Evolutionary conservation across 176 grass and related monocot genomes (phyloP).

Genomic region (Guadua angustifolia): DNA sequence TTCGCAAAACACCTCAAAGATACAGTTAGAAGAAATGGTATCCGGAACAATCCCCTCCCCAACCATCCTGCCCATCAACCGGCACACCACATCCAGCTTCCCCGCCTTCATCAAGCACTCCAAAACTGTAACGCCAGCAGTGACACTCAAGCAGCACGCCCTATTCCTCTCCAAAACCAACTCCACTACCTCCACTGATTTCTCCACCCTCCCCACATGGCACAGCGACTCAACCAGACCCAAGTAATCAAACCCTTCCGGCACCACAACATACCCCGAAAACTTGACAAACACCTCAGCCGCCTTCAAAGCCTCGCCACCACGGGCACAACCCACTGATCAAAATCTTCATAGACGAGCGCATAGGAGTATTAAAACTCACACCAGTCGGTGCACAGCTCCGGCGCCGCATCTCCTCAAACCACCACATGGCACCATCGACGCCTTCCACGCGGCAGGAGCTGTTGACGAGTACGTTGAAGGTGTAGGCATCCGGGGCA

Average conservation of each 20-base stretch:
- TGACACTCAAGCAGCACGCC: slow-evolving; percentile 45
- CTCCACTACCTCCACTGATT: slow-evolving; percentile 59
- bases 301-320: slow-evolving; percentile 45
- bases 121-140: slow-evolving; percentile 62
- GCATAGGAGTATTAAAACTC: slow-evolving; percentile 82
- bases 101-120: slow-evolving; percentile 52
- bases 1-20: slow-evolving; percentile 71
- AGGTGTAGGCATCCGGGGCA: slow-evolving; percentile 61
- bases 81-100: slow-evolving; percentile 51
- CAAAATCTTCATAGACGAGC: slow-evolving; percentile 69
- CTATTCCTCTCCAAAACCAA: slow-evolving; percentile 52
- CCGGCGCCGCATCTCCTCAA: slow-evolving; percentile 56
- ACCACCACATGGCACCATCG: slow-evolving; percentile 65
- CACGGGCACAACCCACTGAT: slow-evolving; percentile 57
- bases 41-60: slow-evolving; percentile 59
- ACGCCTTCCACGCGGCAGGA: slow-evolving; percentile 52
- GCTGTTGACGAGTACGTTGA: slow-evolving; percentile 81
- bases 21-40: slow-evolving; percentile 60
- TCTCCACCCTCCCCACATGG: slow-evolving; percentile 41
- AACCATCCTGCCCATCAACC: slow-evolving; percentile 61
- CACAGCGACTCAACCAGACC: slow-evolving; percentile 61
- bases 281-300: slow-evolving; percentile 63
- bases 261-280: slow-evolving; percentile 46
- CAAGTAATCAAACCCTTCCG: slow-evolving; percentile 70
- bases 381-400: slow-evolving; percentile 58